Percentiles rank a stretch among this genome's conserved stretches.
These are phyloP conservation scores for Talaromyces atroroseus DNA, from an alignment of 2,329 filamentous ascomycete species.

Conservation along the genomic window DNA sequence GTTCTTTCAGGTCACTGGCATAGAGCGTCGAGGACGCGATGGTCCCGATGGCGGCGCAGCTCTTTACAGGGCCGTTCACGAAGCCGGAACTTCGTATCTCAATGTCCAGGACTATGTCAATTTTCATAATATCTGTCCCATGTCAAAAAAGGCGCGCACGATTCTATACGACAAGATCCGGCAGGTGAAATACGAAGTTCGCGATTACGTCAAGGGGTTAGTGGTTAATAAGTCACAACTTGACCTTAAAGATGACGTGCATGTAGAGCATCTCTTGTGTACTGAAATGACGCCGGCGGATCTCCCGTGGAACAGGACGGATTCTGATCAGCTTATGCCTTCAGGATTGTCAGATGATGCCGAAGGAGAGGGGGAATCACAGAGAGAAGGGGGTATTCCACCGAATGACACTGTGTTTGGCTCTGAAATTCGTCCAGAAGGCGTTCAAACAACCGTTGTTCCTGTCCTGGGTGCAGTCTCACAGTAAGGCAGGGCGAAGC, in stretches of 20 bases:
- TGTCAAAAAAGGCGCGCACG: constrained; percentile 22
- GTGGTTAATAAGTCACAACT: constrained; percentile 37
- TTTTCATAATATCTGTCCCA: constrained; percentile 25
- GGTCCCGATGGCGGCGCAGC: constrained; percentile 42
- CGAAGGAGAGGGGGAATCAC: neutral
- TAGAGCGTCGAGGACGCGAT: constrained; percentile 33
- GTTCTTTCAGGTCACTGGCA: constrained; percentile 35
- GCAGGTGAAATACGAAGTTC: constrained; percentile 38
- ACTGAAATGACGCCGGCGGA: constrained; percentile 35
- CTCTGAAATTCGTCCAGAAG: neutral
- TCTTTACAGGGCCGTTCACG: constrained; percentile 39
- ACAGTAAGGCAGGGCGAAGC: neutral
- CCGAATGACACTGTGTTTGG: neutral
- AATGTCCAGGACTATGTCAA: constrained; percentile 24
- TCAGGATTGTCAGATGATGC: constrained; percentile 10
- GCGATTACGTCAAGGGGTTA: constrained; percentile 27
- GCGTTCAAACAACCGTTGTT: neutral
- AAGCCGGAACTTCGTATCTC: constrained; percentile 41
- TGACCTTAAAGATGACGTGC: constrained; percentile 27
- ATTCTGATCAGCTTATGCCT: constrained; percentile 13
- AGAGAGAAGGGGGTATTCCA: constrained; percentile 4
- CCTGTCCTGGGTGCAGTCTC: neutral
- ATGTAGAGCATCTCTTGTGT: constrained; percentile 43
- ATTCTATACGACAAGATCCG: constrained; percentile 24
- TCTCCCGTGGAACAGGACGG: constrained; percentile 33